Evolutionary conservation across 345 rosid genomes (phyloP).

Genomic region (Citrus medica): DNA sequence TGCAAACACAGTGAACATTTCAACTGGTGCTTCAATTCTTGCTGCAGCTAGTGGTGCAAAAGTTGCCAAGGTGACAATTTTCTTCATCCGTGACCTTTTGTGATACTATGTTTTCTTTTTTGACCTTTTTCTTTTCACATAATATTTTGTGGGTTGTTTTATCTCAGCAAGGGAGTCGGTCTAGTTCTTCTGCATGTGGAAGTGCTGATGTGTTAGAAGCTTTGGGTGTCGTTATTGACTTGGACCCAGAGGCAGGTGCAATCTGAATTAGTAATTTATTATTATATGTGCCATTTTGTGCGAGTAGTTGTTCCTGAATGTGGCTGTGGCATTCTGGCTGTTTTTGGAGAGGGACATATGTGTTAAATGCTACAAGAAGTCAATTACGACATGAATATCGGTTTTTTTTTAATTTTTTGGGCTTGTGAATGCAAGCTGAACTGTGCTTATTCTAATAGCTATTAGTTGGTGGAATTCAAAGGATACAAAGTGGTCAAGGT

Average conservation of each 20-base stretch:
- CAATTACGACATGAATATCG: not conserved
- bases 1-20: constrained; percentile 90
- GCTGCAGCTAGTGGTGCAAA: constrained; percentile 96
- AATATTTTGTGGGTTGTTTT: not conserved
- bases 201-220: constrained; percentile 95
- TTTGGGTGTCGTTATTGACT: constrained; percentile 68
- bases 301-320: not conserved
- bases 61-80: constrained; percentile 73
- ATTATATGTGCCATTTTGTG: not conserved
- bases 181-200: constrained; percentile 98
- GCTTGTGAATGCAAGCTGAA: not conserved
- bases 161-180: constrained; percentile 88
- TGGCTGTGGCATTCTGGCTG: not conserved
- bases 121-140: not conserved
- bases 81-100: not conserved
- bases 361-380: not conserved
- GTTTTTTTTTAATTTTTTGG: not conserved
- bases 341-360: not conserved
- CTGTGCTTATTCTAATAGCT: not conserved
- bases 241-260: constrained; percentile 68
- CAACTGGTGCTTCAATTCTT: constrained; percentile 89
- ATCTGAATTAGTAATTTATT: not conserved
- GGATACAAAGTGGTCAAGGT: not conserved
- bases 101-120: not conserved
- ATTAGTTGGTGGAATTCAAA: not conserved